Percentiles rank a stretch among this genome's conserved stretches.
These are phyloP conservation scores for Fusarium hainanense DNA, from an alignment of 2,329 filamentous ascomycete genomes.

Conservation along the genomic window DNA sequence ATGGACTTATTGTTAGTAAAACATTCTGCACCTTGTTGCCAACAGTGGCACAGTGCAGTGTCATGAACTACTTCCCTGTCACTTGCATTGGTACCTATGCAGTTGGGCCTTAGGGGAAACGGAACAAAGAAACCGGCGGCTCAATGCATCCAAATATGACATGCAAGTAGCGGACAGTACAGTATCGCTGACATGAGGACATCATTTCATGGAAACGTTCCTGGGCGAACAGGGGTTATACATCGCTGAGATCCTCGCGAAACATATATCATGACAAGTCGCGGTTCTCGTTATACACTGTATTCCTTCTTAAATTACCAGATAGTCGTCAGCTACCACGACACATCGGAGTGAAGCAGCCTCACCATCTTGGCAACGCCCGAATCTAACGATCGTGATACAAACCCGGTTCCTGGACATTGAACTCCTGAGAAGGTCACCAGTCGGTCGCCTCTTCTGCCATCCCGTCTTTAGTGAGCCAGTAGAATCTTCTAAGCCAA, in stretches of 20 bases:
- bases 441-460: not conserved
- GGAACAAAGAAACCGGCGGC: conserved; percentile 1
- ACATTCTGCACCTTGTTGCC: not conserved
- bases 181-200: not conserved
- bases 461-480: conserved; percentile 26
- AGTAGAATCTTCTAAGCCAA: conserved; percentile 5
- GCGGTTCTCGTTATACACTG: not conserved
- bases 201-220: not conserved
- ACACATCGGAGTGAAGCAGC: not conserved
- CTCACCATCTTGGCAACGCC: not conserved
- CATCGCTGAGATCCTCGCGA: not conserved
- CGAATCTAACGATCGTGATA: not conserved
- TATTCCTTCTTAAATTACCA: not conserved
- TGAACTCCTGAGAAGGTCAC: conserved; percentile 9
- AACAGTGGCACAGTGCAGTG: conserved; percentile 12
- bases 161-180: not conserved
- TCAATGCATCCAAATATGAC: not conserved
- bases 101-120: not conserved
- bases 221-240: not conserved
- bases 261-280: not conserved
- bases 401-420: conserved; percentile 1
- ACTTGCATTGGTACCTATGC: conserved; percentile 1
- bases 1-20: conserved; percentile 1
- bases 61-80: conserved; percentile 15
- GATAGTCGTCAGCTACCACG: not conserved